Evolutionary conservation across 2,329 filamentous ascomycete species (phyloP), one percentile per base, ranked within the genome.

Genomic region (Colletotrichum aenigma): DNA sequence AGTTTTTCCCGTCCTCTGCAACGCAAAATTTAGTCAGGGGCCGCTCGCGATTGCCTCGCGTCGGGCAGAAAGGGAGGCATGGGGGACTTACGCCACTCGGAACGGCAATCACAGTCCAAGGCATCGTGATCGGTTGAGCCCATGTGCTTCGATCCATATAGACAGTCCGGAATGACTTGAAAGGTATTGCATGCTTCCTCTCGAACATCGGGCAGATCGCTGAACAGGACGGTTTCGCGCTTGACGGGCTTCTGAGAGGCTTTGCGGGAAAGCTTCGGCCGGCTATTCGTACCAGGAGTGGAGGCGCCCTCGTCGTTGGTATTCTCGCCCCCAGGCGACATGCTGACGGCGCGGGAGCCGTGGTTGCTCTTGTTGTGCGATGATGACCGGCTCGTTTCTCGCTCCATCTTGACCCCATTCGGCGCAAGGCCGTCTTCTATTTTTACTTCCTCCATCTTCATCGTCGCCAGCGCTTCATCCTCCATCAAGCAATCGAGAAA

Each of bases 101-200:
- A 95, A 79, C 91, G 89, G 86, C 97, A 99, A 84, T 99, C 97
- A 86, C 97, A 99, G 85, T 98, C 97, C 84, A 98, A 89, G 76
- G 95, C 88, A 85, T 94, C 96, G 86, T 96, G 94, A 81, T 98
- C 96, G 30, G 97, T 97, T 78, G 94, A 94, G 68, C 97, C 97
- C 86, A 98, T 93, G 79, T 94, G 92, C 84, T 97, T 98, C 78
- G 96, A 95, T 70, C 95, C 95, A 85, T 99, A 99, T 38, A 94
- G 93, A 84, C 96, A 98, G 79, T 95, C 92, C 68, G 93, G 88
- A 78, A 99, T 96, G 67, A 96, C 88, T 79, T 95, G 91, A 80
- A 99, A 99, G 16, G 92, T 91, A 30, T 89, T 87, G 79, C 91
- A 93, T 6, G 97, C 94, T 79, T 97, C 94, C 43, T 88, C 86